A percentile compares a stretch with the other conserved stretches of the same genome.
phyloP scores from a whole-genome alignment of 78 protist species.

The Dictyostelium discoideum region DNA sequence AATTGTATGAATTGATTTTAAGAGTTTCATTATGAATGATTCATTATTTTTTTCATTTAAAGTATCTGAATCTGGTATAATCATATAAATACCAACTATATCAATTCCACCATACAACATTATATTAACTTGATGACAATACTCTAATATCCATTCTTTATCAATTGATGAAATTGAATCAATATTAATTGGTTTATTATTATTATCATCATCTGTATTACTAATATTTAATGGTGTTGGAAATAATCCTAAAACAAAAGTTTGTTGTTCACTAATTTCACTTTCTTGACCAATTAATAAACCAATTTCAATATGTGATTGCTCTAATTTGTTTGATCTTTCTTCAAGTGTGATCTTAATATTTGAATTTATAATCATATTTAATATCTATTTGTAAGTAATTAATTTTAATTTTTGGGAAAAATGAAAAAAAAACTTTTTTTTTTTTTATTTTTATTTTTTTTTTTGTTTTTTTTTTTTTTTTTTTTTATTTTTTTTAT shows the following conservation, averaged over 20 bases:
- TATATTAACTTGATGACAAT: not conserved
- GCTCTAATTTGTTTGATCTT: not conserved
- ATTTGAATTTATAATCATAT: not conserved
- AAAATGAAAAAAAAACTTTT: too few species aligned
- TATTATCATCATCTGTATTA: not conserved
- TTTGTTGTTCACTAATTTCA: not conserved
- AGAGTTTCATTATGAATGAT: not conserved
- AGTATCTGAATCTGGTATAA: not conserved
- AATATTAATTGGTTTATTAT: not conserved
- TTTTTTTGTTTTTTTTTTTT: too few species aligned
- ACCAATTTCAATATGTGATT: not conserved
- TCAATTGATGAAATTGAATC: not conserved
- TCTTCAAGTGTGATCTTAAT: not conserved
- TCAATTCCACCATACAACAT: conserved; percentile 46
- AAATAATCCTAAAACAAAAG: not conserved
- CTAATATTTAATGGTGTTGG: not conserved
- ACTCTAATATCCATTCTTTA: conserved; percentile 38
- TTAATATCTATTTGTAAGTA: not conserved
- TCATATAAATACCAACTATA: conserved; percentile 16
- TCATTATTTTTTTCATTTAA: not conserved
- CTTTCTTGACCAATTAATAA: conserved; percentile 19
- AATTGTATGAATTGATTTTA: not conserved
- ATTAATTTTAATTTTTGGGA: too few species aligned
- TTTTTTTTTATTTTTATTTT: too few species aligned
- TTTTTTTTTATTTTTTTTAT: too few species aligned